phyloP scores from a whole-genome alignment of 768 basidiomycete genomes.

The Collybia nuda region DNA sequence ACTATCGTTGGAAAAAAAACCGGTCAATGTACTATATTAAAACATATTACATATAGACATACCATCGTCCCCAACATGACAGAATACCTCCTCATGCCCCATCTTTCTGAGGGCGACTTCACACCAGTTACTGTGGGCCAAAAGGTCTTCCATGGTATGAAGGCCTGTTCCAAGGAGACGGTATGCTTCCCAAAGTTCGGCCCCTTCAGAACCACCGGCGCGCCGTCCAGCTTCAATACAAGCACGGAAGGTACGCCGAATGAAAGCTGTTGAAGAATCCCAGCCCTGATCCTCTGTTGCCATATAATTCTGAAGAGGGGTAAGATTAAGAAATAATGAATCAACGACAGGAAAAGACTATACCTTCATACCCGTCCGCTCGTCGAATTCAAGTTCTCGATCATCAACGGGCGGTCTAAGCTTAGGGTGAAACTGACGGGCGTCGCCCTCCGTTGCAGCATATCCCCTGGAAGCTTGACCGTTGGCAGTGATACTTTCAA shows the following conservation, averaged over 20 bases:
- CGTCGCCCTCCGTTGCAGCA: constrained; percentile 67
- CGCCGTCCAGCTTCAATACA: constrained; percentile 73
- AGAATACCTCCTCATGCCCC: constrained; percentile 72
- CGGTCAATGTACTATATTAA: background rate
- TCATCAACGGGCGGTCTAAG: constrained; percentile 73
- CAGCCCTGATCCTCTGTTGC: constrained; percentile 66
- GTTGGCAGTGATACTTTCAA: background rate
- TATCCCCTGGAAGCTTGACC: constrained; percentile 49
- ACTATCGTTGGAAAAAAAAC: constrained; percentile 22
- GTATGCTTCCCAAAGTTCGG: constrained; percentile 66
- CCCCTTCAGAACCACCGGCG: constrained; percentile 49
- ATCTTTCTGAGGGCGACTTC: constrained; percentile 71
- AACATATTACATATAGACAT: background rate
- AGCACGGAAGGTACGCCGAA: constrained; percentile 56
- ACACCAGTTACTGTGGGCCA: constrained; percentile 81
- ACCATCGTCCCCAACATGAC: constrained; percentile 73
- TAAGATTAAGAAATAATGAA: background rate
- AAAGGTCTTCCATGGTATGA: constrained; percentile 72
- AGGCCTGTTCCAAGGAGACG: constrained; percentile 68
- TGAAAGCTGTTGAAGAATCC: constrained; percentile 73
- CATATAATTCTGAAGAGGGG: constrained; percentile 64
- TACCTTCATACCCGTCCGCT: constrained; percentile 80
- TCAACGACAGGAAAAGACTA: background rate
- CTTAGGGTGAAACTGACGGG: constrained; percentile 67
- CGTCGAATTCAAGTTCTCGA: constrained; percentile 76